Evolutionary conservation across 2,329 filamentous ascomycete genomes (phyloP).

Genomic region (Zelopaecilomyces penicillatus): DNA sequence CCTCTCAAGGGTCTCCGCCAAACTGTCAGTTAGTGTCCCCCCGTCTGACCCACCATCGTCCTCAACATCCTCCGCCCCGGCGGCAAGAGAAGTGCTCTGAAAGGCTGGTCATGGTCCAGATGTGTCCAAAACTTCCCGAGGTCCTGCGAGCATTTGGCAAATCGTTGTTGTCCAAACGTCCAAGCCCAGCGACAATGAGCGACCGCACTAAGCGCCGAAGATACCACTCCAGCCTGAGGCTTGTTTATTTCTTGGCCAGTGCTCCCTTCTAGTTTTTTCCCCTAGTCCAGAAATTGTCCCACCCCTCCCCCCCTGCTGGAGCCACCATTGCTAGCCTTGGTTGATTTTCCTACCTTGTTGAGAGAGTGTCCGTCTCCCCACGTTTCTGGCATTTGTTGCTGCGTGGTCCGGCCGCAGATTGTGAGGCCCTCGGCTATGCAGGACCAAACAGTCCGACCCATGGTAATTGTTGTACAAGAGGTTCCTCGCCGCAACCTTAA

Average conservation of each 20-base stretch:
- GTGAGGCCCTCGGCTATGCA: conserved; percentile 32
- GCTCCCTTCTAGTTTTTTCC: conserved; percentile 1
- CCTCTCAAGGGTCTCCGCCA: conserved; percentile 4
- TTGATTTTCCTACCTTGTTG: too few species aligned
- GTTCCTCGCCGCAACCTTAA: too few species aligned
- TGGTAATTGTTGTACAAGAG: too few species aligned
- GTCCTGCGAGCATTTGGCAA: conserved; percentile 9
- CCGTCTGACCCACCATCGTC: conserved; percentile 9
- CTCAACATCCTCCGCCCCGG: conserved; percentile 18
- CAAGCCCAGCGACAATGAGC: not conserved
- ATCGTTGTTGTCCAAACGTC: conserved; percentile 12
- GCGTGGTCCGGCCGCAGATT: conserved; percentile 25
- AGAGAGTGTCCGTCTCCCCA: conserved; percentile 18
- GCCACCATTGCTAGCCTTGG: too few species aligned
- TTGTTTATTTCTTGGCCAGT: conserved; percentile 2
- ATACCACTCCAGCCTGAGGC: conserved; percentile 3
- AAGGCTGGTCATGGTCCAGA: conserved; percentile 21
- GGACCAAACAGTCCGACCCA: conserved; percentile 16
- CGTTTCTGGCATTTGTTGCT: conserved; percentile 19
- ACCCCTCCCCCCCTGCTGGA: too few species aligned
- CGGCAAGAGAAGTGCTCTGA: conserved; percentile 31
- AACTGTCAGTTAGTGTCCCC: conserved; percentile 2
- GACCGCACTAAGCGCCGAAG: conserved; percentile 8
- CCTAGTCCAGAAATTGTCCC: conserved; percentile 1
- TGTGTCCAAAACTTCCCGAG: conserved; percentile 14